These are phyloP conservation scores for Nakaseomyces glabratus DNA, from an alignment of 1,139 yeast species.

Conservation along the genomic window DNA sequence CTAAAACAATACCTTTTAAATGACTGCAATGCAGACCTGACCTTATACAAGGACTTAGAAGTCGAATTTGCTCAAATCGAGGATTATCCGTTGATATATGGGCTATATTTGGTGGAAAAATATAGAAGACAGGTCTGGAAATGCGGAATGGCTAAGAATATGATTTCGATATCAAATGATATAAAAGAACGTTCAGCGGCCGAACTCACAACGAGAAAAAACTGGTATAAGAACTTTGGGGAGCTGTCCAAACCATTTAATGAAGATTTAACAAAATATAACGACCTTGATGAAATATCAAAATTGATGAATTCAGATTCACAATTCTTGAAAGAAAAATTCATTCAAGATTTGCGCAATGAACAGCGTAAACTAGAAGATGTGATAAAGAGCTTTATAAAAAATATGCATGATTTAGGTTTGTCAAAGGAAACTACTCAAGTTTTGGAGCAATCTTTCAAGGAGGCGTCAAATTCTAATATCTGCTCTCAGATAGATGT, in stretches of 20 bases:
- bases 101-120: slow-evolving; percentile 62
- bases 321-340: slow-evolving; percentile 2
- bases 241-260: slow-evolving; percentile 35
- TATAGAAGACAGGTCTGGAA: slow-evolving; percentile 65
- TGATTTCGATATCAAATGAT: slow-evolving; percentile 48
- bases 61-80: slow-evolving; percentile 42
- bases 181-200: slow-evolving; percentile 48
- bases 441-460: slow-evolving; percentile 40
- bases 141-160: slow-evolving; percentile 43
- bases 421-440: slow-evolving; percentile 33
- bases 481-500: slow-evolving; percentile 21
- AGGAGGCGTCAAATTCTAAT: slow-evolving; percentile 33
- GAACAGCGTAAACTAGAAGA: slow-evolving; percentile 22
- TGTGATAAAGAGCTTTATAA: slow-evolving; percentile 32
- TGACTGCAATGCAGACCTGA: slow-evolving; percentile 30
- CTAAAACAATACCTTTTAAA: slow-evolving; percentile 29
- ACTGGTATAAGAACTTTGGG: slow-evolving; percentile 61
- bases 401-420: slow-evolving; percentile 25
- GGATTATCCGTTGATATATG: slow-evolving; percentile 75
- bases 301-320: background rate
- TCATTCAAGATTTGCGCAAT: slow-evolving; percentile 4
- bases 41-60: slow-evolving; percentile 38
- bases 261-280: slow-evolving; percentile 19
- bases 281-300: slow-evolving; percentile 30
- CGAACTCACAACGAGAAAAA: slow-evolving; percentile 48